Percentiles rank a stretch among this genome's conserved stretches.
phyloP scores from a whole-genome alignment of 495 filamentous ascomycete genomes.

The Clohesyomyces aquaticus region DNA sequence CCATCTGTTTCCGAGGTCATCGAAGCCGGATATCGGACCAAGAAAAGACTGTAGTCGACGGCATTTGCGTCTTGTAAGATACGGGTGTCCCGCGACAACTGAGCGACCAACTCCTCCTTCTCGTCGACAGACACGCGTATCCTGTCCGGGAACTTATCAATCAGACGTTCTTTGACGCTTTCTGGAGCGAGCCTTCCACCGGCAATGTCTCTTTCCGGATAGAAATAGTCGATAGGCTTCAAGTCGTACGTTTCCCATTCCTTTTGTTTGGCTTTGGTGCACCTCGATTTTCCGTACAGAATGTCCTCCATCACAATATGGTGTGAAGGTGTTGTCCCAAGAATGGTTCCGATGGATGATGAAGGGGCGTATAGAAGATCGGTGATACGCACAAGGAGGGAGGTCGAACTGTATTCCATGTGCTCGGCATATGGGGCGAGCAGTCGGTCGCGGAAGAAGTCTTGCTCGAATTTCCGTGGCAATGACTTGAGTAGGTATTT shows the following conservation, averaged over 20 bases:
- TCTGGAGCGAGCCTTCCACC: slow-evolving; percentile 62
- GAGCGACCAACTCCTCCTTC: slow-evolving; percentile 55
- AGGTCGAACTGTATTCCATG: slow-evolving; percentile 60
- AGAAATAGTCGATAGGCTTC: slow-evolving; percentile 73
- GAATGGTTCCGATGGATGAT: slow-evolving; percentile 56
- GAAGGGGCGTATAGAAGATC: slow-evolving; percentile 63
- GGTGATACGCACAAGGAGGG: slow-evolving; percentile 69
- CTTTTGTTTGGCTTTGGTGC: slow-evolving; percentile 34
- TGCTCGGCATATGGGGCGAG: slow-evolving; percentile 62
- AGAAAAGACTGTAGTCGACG: slow-evolving; percentile 71
- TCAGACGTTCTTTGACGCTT: slow-evolving; percentile 60
- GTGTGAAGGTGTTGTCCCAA: slow-evolving; percentile 62
- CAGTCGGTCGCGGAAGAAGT: slow-evolving; percentile 68
- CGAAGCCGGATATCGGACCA: slow-evolving; percentile 59
- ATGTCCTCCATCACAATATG: slow-evolving; percentile 77
- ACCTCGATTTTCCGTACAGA: slow-evolving; percentile 58
- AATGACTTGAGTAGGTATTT: slow-evolving; percentile 69
- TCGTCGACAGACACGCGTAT: slow-evolving; percentile 56
- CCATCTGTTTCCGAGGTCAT: slow-evolving; percentile 40
- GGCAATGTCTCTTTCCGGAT: slow-evolving; percentile 68
- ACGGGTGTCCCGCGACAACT: slow-evolving; percentile 61
- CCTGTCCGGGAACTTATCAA: slow-evolving; percentile 68
- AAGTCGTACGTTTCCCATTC: slow-evolving; percentile 72
- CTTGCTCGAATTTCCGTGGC: slow-evolving; percentile 66
- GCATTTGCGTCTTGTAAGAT: slow-evolving; percentile 63